A percentile compares a stretch with the other conserved stretches of the same genome.
Conservation (phyloP, 805 yeast species). For the Kluyveromyces wickerhamii region DNA sequence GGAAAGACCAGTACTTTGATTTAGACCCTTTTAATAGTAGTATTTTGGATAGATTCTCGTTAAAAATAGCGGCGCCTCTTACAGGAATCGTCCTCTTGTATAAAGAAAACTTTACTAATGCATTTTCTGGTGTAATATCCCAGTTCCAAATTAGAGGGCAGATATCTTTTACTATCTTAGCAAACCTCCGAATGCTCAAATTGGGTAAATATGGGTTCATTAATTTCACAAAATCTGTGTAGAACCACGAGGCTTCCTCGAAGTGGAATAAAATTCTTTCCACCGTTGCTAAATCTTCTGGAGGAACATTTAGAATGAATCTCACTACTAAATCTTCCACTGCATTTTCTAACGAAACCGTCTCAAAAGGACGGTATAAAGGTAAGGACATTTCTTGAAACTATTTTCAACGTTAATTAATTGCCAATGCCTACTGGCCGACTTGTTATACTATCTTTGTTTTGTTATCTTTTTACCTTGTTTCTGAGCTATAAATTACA, state of each 20-base stretch:
- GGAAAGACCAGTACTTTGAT: conserved; percentile 86
- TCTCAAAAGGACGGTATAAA: conserved; percentile 46
- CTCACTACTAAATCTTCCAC: conserved; percentile 83
- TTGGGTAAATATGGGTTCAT: conserved; percentile 69
- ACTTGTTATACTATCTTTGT: too few species aligned
- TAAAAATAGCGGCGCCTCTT: conserved; percentile 87
- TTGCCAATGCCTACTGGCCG: too few species aligned
- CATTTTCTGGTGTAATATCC: conserved; percentile 69
- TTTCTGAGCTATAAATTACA: too few species aligned
- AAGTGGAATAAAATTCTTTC: conserved; percentile 82
- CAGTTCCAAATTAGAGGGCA: conserved; percentile 80
- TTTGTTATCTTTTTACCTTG: too few species aligned
- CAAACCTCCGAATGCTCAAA: conserved; percentile 69
- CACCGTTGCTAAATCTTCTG: conserved; percentile 65
- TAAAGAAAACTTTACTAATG: conserved; percentile 67
- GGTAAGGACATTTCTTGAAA: conserved; percentile 55
- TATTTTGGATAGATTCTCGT: conserved; percentile 57
- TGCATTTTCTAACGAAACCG: conserved; percentile 61
- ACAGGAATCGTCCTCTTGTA: conserved; percentile 92
- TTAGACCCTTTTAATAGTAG: conserved; percentile 81
- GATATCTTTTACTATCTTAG: conserved; percentile 54
- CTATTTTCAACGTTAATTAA: too few species aligned
- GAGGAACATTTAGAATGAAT: conserved; percentile 85
- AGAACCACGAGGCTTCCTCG: conserved; percentile 98
- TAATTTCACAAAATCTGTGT: conserved; percentile 71